Base-by-base conservation (phyloP, 2,329 filamentous ascomycete genomes). In the Venturia aucupariae region DNA sequence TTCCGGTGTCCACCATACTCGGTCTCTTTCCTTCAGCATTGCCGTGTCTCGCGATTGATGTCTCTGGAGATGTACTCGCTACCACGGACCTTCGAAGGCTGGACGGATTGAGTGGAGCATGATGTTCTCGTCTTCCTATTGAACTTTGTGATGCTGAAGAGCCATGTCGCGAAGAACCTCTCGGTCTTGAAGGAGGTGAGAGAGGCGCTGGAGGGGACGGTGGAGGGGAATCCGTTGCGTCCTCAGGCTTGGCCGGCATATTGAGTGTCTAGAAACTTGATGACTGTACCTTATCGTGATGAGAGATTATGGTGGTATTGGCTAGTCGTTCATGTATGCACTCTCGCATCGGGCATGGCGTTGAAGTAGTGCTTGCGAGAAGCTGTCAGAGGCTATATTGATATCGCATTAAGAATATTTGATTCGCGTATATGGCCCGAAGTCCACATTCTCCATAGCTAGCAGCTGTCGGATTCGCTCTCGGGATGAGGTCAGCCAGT, bases 51-150 rank as follows among this genome's bases (percentile, higher is more conserved):
- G 22, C 15, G 19, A 15, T n/a, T 55, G 59, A 6, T 30, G 27
- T 24, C 13, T 65, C 64, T 24, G 61, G 60, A 60, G 42, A 60
- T 39, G 46, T 39, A 15, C 46, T 42, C 13, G 60, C 39, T 41
- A 65, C 48, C 11, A 38, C 24, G 5, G 61, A 65, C 22, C 57
- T 27, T 38, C 64, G 55, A 39, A 65, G 60, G 13, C 64, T 27
- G 27, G 64, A 63, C n/a, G 60, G 64, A 22, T 65, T 35, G n/a
- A 46, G 41, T 27, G 64, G 64, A 27, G 60, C 60, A 42, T 60
- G 51, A 22, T 57, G 11, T 41, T 57, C 51, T 59, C 46, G 46
- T 54, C 48, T 46, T 3, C 44, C 44, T 19, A 46, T 62, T 5
- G 60, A 62, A 24, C 22, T 13, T 38, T 27, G 22, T 10, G 60